phyloP scores from a whole-genome alignment of 179 eudicot species.

The Camellia oleifera region DNA sequence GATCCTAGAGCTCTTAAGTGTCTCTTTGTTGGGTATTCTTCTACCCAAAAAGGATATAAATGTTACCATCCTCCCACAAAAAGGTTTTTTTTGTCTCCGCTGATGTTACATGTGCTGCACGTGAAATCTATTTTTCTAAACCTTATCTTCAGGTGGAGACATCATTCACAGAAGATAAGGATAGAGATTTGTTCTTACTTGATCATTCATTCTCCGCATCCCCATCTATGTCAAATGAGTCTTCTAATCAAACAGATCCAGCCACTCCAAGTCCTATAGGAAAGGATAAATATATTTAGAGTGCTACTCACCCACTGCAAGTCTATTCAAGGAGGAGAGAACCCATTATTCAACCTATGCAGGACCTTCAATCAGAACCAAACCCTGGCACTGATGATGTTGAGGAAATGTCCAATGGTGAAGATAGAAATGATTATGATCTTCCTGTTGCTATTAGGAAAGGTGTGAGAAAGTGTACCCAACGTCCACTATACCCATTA shows the following conservation, averaged over 20 bases:
- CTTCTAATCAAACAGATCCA: background rate
- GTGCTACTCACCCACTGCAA: too few relatives aligned
- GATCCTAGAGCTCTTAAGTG: constrained; percentile 11
- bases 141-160: constrained; percentile 5
- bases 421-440: background rate
- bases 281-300: background rate
- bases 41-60: constrained; percentile 5
- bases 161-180: background rate
- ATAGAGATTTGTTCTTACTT: background rate
- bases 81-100: background rate
- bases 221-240: background rate
- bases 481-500: background rate
- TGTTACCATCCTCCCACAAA: background rate
- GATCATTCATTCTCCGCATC: too few relatives aligned
- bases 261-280: too few relatives aligned
- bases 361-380: background rate
- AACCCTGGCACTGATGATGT: background rate
- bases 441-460: background rate
- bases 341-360: background rate
- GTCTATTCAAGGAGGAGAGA: background rate
- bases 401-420: too few relatives aligned
- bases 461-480: background rate
- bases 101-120: constrained; percentile 1
- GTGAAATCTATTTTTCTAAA: background rate
- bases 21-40: background rate